Conservation (phyloP, 2,329 filamentous ascomycete genomes). For the Ascochyta fabae region DNA sequence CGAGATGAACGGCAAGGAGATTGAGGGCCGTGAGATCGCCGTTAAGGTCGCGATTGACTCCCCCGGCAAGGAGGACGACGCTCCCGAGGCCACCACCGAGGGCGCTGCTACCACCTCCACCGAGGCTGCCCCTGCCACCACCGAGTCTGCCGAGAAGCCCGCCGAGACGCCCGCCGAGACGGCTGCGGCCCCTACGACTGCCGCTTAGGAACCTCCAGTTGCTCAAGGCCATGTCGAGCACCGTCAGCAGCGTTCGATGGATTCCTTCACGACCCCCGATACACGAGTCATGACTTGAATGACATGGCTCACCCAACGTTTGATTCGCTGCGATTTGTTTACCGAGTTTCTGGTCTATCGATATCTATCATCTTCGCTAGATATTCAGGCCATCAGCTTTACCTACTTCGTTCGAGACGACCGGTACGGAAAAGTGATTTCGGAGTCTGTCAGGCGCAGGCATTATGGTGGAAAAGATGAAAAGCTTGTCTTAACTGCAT, state of each 20-base stretch:
- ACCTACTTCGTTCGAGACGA: constrained; percentile 39
- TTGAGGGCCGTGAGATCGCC: constrained; percentile 97
- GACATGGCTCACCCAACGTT: constrained; percentile 18
- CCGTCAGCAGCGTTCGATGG: constrained; percentile 16
- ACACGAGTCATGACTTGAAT: constrained; percentile 23
- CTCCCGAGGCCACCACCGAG: constrained; percentile 56
- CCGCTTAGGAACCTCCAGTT: constrained; percentile 43
- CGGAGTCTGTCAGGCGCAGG: constrained; percentile 40
- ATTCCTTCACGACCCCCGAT: constrained; percentile 13
- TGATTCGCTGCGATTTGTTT: constrained; percentile 35
- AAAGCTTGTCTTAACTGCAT: constrained; percentile 34
- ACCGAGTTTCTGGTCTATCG: constrained; percentile 29
- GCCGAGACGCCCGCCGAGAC: constrained; percentile 29
- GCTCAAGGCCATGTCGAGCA: constrained; percentile 28
- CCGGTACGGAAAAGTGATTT: constrained; percentile 41
- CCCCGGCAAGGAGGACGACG: constrained; percentile 96
- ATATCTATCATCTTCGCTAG: constrained; percentile 42
- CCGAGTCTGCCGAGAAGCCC: constrained; percentile 18
- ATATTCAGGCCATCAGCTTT: constrained; percentile 36
- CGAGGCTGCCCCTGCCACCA: constrained; percentile 26
- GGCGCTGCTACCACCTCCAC: constrained; percentile 44
- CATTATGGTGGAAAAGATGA: constrained; percentile 38
- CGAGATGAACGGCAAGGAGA: constrained; percentile 99
- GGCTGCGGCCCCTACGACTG: constrained; percentile 37
- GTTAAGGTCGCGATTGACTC: constrained; percentile 99